Conservation (phyloP, 2,329 filamentous ascomycete species). For the Fusarium tjaetaba region DNA sequence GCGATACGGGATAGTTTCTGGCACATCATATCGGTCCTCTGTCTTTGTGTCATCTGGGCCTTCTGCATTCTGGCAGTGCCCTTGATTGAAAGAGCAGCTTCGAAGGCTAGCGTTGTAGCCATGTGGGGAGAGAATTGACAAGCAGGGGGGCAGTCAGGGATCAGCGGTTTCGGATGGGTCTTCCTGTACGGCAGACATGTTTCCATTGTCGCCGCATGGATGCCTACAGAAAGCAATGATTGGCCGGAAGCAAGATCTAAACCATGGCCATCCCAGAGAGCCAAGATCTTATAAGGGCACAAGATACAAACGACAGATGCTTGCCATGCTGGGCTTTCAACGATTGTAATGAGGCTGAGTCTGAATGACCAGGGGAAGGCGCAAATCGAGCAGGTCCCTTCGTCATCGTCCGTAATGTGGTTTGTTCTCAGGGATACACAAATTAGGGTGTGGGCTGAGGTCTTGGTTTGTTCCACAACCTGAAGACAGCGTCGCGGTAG, state of each 20-base stretch:
- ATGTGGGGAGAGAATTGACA: constrained; percentile 43
- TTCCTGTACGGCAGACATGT: constrained; percentile 43
- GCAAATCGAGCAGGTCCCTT: not conserved
- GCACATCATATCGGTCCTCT: constrained; percentile 8
- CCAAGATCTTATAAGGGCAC: constrained; percentile 28
- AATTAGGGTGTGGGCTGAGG: constrained; percentile 13
- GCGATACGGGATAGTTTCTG: constrained; percentile 1
- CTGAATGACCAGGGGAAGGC: not conserved
- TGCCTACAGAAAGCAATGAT: constrained; percentile 29
- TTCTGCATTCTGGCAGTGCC: constrained; percentile 11
- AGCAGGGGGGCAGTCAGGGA: constrained; percentile 37
- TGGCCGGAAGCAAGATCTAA: constrained; percentile 31
- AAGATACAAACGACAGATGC: constrained; percentile 21
- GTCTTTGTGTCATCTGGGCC: not conserved
- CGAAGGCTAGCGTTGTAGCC: constrained; percentile 30
- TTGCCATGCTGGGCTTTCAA: not conserved
- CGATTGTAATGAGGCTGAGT: constrained; percentile 7
- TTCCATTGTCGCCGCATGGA: constrained; percentile 46
- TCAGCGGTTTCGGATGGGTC: constrained; percentile 41
- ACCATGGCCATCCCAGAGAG: constrained; percentile 29
- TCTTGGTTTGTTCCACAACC: constrained; percentile 29
- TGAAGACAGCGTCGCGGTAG: constrained; percentile 21
- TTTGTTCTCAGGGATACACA: constrained; percentile 7
- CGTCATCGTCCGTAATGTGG: not conserved
- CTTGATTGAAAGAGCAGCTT: constrained; percentile 20